Evolutionary conservation across 306 rosid species (phyloP).

Genomic region (Prunus campanulata): DNA sequence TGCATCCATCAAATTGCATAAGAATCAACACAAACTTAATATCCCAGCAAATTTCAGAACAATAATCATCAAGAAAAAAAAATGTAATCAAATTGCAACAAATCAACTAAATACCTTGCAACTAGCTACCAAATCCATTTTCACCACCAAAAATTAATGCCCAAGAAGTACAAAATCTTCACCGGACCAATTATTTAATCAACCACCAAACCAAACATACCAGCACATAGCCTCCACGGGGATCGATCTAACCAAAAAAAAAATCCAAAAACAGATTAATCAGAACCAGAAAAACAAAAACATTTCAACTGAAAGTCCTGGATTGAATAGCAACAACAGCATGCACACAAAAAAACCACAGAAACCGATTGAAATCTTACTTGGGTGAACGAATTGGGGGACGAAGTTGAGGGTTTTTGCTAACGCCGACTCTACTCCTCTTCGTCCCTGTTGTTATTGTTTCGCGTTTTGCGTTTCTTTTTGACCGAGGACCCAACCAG

Average conservation of each 20-base stretch:
- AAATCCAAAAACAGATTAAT: conserved; percentile 10
- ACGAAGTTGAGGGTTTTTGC: conserved; percentile 10
- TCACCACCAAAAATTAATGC: conserved; percentile 25
- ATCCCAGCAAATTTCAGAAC: conserved; percentile 4
- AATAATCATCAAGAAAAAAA: background rate
- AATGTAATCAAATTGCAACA: background rate
- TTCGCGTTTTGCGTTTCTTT: conserved; percentile 29
- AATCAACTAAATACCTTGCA: conserved; percentile 59
- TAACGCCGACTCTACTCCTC: conserved; percentile 38
- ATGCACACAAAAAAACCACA: background rate
- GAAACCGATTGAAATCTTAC: background rate
- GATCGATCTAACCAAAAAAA: conserved; percentile 40
- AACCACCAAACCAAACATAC: conserved; percentile 16
- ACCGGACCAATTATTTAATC: conserved; percentile 28
- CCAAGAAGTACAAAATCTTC: conserved; percentile 33
- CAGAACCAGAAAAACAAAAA: background rate
- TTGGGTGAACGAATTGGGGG: background rate
- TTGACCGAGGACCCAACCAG: conserved; percentile 55
- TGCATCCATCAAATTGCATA: background rate
- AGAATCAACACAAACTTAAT: background rate
- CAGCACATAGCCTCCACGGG: conserved; percentile 35
- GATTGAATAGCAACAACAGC: background rate
- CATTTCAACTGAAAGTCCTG: conserved; percentile 7
- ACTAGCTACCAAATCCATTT: conserved; percentile 73
- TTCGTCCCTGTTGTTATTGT: conserved; percentile 29